Base-by-base conservation (phyloP, 2,329 filamentous ascomycete species). In the Fusarium nematophilum region DNA sequence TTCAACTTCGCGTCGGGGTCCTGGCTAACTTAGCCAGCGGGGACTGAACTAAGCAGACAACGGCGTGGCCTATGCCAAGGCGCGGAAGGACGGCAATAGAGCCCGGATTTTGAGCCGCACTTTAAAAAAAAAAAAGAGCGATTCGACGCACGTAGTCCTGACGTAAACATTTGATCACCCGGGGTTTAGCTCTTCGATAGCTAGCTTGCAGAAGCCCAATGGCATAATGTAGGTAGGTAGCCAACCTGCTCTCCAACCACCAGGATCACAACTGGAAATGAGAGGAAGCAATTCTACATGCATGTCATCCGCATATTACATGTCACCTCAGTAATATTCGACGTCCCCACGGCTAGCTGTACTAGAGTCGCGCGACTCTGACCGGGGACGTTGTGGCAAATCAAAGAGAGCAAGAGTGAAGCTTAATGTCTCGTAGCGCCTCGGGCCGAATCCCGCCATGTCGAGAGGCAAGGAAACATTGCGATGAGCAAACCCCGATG, bases 261-360 rank as follows among this genome's bases (percentile, higher is more conserved):
- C n/a, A n/a, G n/a, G n/a, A n/a, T n/a, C n/a, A n/a, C n/a, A n/a
- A n/a, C n/a, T n/a, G n/a, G n/a, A n/a, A n/a, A n/a, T n/a, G n/a
- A n/a, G n/a, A n/a, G 25, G 45, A 60, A 60, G 50, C 27, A 48
- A 30, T 13, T 17, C 36, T n/a, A 38, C 9, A 33, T 14, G 26
- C 8, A 14, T 36, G n/a, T n/a, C n/a, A n/a, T 40, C n/a, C 17
- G 27, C 30, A 25, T 44, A 44, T 39, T 27, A 47, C 11, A 57
- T 57, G 55, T 57, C 55, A 64, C 17, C 52, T 43, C 31, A 26
- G 43, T 52, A 57, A 13, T 56, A 52, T 49, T 59, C 34, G n/a
- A 25, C 33, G 45, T 44, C 55, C 33, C 59, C 59, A 64, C 59
- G 43, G 23, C 15, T 38, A 38, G 21, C 15, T 45, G 23, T 18